Percentiles rank a stretch among this genome's conserved stretches.
phyloP scores from a whole-genome alignment of 208 protist genomes.

The Crithidia brevicula region DNA sequence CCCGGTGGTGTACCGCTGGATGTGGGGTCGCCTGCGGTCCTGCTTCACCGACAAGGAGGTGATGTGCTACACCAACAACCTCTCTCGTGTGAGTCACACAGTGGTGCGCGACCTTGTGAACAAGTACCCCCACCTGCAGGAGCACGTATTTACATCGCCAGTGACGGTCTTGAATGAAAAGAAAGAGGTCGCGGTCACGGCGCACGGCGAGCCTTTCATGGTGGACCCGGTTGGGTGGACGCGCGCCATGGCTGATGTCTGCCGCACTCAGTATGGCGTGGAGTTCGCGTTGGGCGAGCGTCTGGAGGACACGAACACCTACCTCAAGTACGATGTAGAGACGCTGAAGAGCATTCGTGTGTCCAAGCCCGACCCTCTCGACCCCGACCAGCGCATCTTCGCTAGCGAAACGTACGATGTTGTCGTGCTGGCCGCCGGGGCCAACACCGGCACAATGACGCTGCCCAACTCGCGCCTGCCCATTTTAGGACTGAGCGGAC shows the following conservation, averaged over 20 bases:
- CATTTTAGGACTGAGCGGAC: slow-evolving; percentile 66
- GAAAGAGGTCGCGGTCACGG: slow-evolving; percentile 32
- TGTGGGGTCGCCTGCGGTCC: slow-evolving; percentile 55
- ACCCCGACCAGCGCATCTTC: slow-evolving; percentile 32
- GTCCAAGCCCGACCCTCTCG: slow-evolving; percentile 33
- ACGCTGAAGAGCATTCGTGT: slow-evolving; percentile 61
- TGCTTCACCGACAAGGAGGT: slow-evolving; percentile 53
- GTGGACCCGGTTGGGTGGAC: slow-evolving; percentile 84
- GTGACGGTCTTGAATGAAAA: slow-evolving; percentile 28
- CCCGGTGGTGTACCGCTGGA: slow-evolving; percentile 65
- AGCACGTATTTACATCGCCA: slow-evolving; percentile 46
- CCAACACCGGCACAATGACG: slow-evolving; percentile 59
- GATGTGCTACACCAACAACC: slow-evolving; percentile 75
- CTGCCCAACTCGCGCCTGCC: slow-evolving; percentile 63
- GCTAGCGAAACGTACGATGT: slow-evolving; percentile 64
- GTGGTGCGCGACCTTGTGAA: slow-evolving; percentile 58
- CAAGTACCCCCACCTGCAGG: slow-evolving; percentile 55
- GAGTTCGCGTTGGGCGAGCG: slow-evolving; percentile 62
- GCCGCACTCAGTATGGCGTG: slow-evolving; percentile 51
- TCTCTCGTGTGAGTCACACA: slow-evolving; percentile 64
- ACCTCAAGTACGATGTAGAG: slow-evolving; percentile 71
- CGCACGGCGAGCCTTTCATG: slow-evolving; percentile 62
- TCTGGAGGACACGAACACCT: slow-evolving; percentile 53
- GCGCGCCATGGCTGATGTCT: slow-evolving; percentile 58
- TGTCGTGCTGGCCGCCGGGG: slow-evolving; percentile 78